A percentile compares a stretch with the other conserved stretches of the same genome.
phyloP scores from a whole-genome alignment of 768 basidiomycete genomes.

The Erythrobasidium yunnanense region DNA sequence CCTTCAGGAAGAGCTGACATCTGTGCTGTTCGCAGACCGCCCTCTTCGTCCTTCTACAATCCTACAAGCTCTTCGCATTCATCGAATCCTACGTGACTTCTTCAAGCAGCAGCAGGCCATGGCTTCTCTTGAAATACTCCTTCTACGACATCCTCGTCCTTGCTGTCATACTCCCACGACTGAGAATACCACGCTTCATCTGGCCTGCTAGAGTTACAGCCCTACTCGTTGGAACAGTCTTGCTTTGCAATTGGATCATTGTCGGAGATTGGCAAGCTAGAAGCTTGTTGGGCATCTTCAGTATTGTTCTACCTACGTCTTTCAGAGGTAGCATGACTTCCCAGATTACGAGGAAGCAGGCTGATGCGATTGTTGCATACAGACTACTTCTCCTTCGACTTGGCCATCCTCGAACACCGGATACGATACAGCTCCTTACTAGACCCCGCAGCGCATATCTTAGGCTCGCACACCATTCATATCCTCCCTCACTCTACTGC shows the following conservation, averaged over 20 bases:
- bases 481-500: slow-evolving; percentile 53
- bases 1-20: too few relatives aligned
- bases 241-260: slow-evolving; percentile 20
- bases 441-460: slow-evolving; percentile 40
- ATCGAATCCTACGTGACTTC: slow-evolving; percentile 7
- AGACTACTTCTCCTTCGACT: slow-evolving; percentile 34
- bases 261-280: slow-evolving; percentile 12
- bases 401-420: slow-evolving; percentile 35
- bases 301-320: not conserved
- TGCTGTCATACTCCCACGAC: slow-evolving; percentile 7
- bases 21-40: slow-evolving; percentile 7
- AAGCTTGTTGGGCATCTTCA: not conserved
- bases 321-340: not conserved
- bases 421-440: slow-evolving; percentile 41
- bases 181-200: slow-evolving; percentile 25
- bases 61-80: slow-evolving; percentile 31
- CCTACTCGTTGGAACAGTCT: not conserved
- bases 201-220: not conserved
- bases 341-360: slow-evolving; percentile 2
- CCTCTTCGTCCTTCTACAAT: slow-evolving; percentile 20
- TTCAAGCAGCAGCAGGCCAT: not conserved
- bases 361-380: not conserved
- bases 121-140: slow-evolving; percentile 25
- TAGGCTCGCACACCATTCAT: slow-evolving; percentile 73
- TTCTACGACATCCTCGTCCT: slow-evolving; percentile 16